phyloP scores from a whole-genome alignment of 2,329 filamentous ascomycete genomes.

The Cercospora sp. region DNA sequence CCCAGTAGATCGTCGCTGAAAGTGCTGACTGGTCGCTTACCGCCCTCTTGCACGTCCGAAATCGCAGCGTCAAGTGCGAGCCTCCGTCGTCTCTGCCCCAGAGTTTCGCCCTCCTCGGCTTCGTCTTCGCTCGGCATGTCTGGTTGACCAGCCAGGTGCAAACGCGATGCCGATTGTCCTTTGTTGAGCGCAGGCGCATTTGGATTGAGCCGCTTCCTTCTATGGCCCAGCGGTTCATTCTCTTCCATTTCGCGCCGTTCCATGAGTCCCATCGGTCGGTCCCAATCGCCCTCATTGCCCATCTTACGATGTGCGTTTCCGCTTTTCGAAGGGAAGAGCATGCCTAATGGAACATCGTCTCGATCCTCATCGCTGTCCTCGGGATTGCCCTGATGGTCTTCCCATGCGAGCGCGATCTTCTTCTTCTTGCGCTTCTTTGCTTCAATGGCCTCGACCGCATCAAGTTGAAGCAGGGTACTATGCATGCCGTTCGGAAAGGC shows the following conservation, averaged over 20 bases:
- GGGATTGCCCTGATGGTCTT: constrained; percentile 56
- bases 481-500: constrained; percentile 76
- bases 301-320: constrained; percentile 51
- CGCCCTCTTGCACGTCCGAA: constrained; percentile 39
- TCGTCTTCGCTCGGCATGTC: constrained; percentile 35
- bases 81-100: constrained; percentile 65
- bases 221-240: constrained; percentile 79
- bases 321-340: constrained; percentile 68
- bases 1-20: constrained; percentile 70
- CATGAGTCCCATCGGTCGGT: constrained; percentile 70
- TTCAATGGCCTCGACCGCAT: constrained; percentile 84
- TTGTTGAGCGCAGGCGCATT: constrained; percentile 13
- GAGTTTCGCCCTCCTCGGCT: constrained; percentile 60
- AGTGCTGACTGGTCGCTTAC: constrained; percentile 51
- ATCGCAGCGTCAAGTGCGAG: constrained; percentile 54
- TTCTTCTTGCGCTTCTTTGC: constrained; percentile 71
- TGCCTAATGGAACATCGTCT: constrained; percentile 82
- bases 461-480: constrained; percentile 84
- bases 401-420: constrained; percentile 87
- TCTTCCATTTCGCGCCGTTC: constrained; percentile 85
- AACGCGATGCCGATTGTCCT: constrained; percentile 32
- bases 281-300: constrained; percentile 48
- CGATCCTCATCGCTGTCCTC: constrained; percentile 59
- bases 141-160: constrained; percentile 31
- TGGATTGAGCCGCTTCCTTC: constrained; percentile 65